phyloP scores from a whole-genome alignment of 1,284 basidiomycete species.

The Puccinia horiana region DNA sequence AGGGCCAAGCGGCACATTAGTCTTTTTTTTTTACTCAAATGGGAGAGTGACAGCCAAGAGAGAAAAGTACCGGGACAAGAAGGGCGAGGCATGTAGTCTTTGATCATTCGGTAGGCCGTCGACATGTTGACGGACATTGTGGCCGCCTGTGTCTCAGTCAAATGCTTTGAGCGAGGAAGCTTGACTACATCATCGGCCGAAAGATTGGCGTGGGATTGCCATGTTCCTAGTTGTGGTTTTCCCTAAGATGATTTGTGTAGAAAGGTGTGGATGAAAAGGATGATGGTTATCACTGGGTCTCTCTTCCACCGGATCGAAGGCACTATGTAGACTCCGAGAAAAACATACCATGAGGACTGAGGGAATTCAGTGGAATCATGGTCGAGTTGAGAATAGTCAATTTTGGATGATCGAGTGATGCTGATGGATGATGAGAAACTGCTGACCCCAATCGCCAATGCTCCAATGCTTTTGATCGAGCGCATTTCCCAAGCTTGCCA shows the following conservation, averaged over 20 bases:
- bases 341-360: neutral
- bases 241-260: constrained; percentile 5
- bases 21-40: neutral
- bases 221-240: constrained; percentile 66
- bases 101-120: constrained; percentile 77
- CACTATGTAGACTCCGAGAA: too few species aligned
- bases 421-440: neutral
- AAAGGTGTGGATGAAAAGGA: neutral
- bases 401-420: constrained; percentile 61
- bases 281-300: too few species aligned
- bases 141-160: constrained; percentile 70
- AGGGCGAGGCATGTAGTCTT: constrained; percentile 67
- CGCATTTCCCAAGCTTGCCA: constrained; percentile 63
- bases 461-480: constrained; percentile 63
- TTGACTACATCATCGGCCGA: constrained; percentile 66
- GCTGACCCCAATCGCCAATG: constrained; percentile 66
- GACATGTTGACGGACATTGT: constrained; percentile 79
- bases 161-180: constrained; percentile 62
- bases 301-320: too few species aligned
- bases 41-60: neutral
- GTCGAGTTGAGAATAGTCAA: too few species aligned
- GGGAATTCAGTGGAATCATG: neutral
- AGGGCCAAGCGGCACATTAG: neutral
- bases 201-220: constrained; percentile 69
- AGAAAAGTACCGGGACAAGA: constrained; percentile 58